Base-by-base conservation (phyloP, 371 early-diverging fungal species). In the Phascolomyces articulosus region DNA sequence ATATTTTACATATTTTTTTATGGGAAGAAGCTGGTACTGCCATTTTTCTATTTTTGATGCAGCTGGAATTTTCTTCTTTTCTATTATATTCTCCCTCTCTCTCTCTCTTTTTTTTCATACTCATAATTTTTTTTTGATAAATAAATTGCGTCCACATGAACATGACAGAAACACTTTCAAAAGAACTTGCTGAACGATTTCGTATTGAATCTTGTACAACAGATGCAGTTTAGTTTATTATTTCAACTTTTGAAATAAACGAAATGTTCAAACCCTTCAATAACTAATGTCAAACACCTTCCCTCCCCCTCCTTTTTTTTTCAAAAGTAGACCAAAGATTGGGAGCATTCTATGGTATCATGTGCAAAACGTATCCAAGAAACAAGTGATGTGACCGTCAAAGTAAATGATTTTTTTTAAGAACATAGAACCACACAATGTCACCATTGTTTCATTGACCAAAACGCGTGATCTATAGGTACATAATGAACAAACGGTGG, bases 311-410 rank as follows among this genome's bases (percentile, higher is more conserved):
- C 16, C 4, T n/a, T 44, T n/a, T 7, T 44, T 44, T n/a, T 47
- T 67, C 29, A 62, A n/a, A n/a, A n/a, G 13, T 64, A 69, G 78
- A 31, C 68, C 21, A 38, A 63, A 18, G 47, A 55, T 21, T 72
- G 70, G 62, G 48, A 70, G 4, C 40, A 63, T 23, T 51, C 70
- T 18, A 60, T 54, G 0, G 2, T 53, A 3, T 41, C 62, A 13
- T 69, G 67, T 48, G 58, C 55, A 47, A 66, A 75, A 27, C 68
- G 71, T 11, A 60, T 75, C 4, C 20, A 69, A 40, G 67, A 74
- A 9, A 61, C 66, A 15, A 57, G 64, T n/a, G 56, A 66, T 38
- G 34, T 55, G 26, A 53, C 64, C 6, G 44, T 60, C 40, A 68
- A 74, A 62, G 75, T 78, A 69, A 13, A 53, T 27, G 4, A 21